phyloP scores from a whole-genome alignment of 495 filamentous ascomycete genomes.

The Trichoderma erinaceum region DNA sequence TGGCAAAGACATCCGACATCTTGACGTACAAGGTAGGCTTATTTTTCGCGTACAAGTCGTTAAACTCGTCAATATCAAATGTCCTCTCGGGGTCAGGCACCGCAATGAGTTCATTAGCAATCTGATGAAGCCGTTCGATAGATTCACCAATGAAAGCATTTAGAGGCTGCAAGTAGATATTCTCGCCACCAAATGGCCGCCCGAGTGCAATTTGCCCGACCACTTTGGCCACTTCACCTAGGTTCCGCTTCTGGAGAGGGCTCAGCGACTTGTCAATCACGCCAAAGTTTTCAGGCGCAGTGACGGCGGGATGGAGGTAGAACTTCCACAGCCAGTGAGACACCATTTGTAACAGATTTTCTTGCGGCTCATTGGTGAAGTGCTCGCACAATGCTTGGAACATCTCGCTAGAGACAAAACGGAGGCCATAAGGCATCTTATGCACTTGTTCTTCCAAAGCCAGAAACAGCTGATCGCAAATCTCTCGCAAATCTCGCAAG shows the following conservation, averaged over 20 bases:
- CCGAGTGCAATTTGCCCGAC: constrained; percentile 80
- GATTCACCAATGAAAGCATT: constrained; percentile 86
- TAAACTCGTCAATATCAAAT: constrained; percentile 98
- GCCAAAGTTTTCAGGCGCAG: constrained; percentile 81
- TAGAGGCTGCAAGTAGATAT: constrained; percentile 90
- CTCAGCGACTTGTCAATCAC: constrained; percentile 81
- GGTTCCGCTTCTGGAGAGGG: constrained; percentile 87
- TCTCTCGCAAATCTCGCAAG: constrained; percentile 85
- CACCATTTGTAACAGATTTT: constrained; percentile 73
- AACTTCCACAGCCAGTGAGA: constrained; percentile 88
- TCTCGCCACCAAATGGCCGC: constrained; percentile 83
- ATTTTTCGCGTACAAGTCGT: constrained; percentile 90
- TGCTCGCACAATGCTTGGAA: constrained; percentile 68
- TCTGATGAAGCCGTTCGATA: constrained; percentile 69
- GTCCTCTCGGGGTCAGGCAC: constrained; percentile 80
- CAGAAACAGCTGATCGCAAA: constrained; percentile 80
- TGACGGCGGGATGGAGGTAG: constrained; percentile 84
- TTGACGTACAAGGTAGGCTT: constrained; percentile 98
- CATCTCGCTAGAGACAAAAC: constrained; percentile 82
- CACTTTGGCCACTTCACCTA: constrained; percentile 86
- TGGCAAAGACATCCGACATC: constrained; percentile 93
- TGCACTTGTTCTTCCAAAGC: constrained; percentile 75
- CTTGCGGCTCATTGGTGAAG: constrained; percentile 74
- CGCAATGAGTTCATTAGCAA: constrained; percentile 67
- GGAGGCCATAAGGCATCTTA: constrained; percentile 87